These are phyloP conservation scores for Moesziomyces sp. DNA, from an alignment of 1,284 basidiomycete species.

Conservation along the genomic window DNA sequence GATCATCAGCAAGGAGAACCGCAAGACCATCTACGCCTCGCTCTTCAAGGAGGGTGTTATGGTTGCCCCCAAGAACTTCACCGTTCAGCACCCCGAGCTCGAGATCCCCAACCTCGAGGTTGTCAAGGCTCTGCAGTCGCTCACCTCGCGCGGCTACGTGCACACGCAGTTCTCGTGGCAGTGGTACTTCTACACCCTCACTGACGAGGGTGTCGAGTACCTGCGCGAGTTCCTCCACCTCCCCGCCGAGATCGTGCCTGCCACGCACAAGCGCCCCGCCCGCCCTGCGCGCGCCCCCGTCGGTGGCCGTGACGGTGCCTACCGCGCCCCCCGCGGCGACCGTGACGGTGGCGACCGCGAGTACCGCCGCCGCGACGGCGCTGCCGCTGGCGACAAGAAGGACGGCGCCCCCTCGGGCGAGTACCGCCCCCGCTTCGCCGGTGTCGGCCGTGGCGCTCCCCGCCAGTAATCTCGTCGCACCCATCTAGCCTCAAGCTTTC, in stretches of 20 bases:
- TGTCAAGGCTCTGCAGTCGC: constrained; percentile 98
- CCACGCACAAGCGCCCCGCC: constrained; percentile 67
- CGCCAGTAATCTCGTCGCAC: constrained; percentile 52
- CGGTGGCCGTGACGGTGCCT: constrained; percentile 62
- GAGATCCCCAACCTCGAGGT: constrained; percentile 97
- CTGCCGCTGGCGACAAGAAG: constrained; percentile 63
- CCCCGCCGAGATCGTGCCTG: constrained; percentile 67
- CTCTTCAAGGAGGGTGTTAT: constrained; percentile 78
- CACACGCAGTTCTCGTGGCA: constrained; percentile 83
- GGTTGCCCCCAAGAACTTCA: constrained; percentile 99
- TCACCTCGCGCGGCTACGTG: constrained; percentile 93
- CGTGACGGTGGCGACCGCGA: constrained; percentile 65
- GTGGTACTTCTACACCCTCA: constrained; percentile 69
- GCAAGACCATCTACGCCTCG: constrained; percentile 66
- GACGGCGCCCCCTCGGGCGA: constrained; percentile 63
- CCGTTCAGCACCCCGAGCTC: constrained; percentile 96
- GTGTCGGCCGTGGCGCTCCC: constrained; percentile 63
- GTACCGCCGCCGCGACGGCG: constrained; percentile 63
- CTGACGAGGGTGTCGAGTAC: constrained; percentile 68
- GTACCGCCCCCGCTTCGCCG: constrained; percentile 67
- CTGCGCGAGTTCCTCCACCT: constrained; percentile 68
- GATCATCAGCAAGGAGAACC: constrained; percentile 68
- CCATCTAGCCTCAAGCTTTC: neutral
- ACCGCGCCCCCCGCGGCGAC: constrained; percentile 63
- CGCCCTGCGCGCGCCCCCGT: constrained; percentile 62